Evolutionary conservation across 441 rosid species (phyloP), one percentile per base, ranked within the genome.

Genomic region (Bocquillonia castaneifolia): DNA sequence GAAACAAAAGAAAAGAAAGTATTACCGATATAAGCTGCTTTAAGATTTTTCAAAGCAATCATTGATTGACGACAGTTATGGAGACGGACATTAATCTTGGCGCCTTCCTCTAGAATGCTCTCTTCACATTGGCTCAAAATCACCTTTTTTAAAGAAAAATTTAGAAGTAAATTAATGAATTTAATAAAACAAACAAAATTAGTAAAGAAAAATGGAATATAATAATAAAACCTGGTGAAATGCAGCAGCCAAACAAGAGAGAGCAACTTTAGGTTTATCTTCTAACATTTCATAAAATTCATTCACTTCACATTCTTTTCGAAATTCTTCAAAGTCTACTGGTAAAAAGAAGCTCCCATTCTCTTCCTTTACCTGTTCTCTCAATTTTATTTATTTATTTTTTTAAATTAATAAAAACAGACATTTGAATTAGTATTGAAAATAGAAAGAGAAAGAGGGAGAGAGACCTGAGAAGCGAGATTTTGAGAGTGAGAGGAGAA

Each of bases 11-110:
- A 72, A 68, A 26, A 55, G 3, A 67, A 60, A 71, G 29, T n/a
- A n/a, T 71, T 90, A 94, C 98, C 99, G 54, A 94, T 94, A 80
- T 80, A 94, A 63, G 97, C 98, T 36, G 99, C 99, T 80, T 88
- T 94, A 39, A 92, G 79, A 70, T 92, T 92, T 78, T 88, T 94
- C 79, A 94, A 71, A 76, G 91, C 86, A 77, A 87, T 92, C 76
- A 82, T 74, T 68, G 99, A 88, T 76, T 88, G 93, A 3, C 96
- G 88, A 66, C 88, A 79, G 71, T 88, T 92, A 74, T 90, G 77
- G 45, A 86, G 85, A 63, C 99, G 98, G 63, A 89, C 75, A 69
- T 84, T 87, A 59, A 94, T 81, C 82, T 79, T 94, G 81, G 70
- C 60, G 53, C 67, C 83, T 71, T 83, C 80, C 53, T 81, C 88